Conservation (phyloP, 2,329 filamentous ascomycete genomes). For the Salinomyces thailandicus region DNA sequence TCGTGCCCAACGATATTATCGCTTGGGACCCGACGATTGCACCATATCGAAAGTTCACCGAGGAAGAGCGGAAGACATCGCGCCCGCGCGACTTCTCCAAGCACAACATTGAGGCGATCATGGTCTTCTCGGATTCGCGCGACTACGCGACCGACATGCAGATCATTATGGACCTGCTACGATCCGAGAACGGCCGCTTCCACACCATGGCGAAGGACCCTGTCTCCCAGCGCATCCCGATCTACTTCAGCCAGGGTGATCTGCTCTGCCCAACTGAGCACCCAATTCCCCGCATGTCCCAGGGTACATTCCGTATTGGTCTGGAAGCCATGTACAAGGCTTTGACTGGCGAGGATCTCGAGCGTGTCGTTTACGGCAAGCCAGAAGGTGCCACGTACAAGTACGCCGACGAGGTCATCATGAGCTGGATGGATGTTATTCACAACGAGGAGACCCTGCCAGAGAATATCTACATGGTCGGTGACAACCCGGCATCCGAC, state of each 20-base stretch:
- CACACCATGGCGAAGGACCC: slow-evolving; percentile 57
- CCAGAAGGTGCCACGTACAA: slow-evolving; percentile 67
- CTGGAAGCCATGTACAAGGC: slow-evolving; percentile 65
- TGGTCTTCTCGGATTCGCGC: slow-evolving; percentile 63
- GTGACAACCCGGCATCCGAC: slow-evolving; percentile 64
- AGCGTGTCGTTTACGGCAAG: slow-evolving; percentile 69
- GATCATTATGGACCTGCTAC: slow-evolving; percentile 63
- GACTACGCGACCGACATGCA: slow-evolving; percentile 68
- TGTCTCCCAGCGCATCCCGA: slow-evolving; percentile 55
- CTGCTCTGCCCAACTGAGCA: slow-evolving; percentile 45
- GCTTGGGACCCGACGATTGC: slow-evolving; percentile 60
- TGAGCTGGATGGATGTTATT: slow-evolving; percentile 64
- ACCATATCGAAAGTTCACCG: slow-evolving; percentile 57
- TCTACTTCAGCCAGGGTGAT: slow-evolving; percentile 62
- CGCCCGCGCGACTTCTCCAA: slow-evolving; percentile 62
- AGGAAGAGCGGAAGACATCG: slow-evolving; percentile 56
- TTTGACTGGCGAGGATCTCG: slow-evolving; percentile 57
- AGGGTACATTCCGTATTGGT: slow-evolving; percentile 64
- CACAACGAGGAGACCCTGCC: slow-evolving; percentile 61
- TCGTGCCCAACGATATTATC: slow-evolving; percentile 63
- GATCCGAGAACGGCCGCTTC: slow-evolving; percentile 56
- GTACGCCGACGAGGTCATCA: slow-evolving; percentile 64
- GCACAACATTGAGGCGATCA: slow-evolving; percentile 61
- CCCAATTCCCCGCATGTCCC: slow-evolving; percentile 57
- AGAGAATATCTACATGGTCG: slow-evolving; percentile 65